phyloP scores from a whole-genome alignment of 345 rosid genomes.

The Salix suchowensis region DNA sequence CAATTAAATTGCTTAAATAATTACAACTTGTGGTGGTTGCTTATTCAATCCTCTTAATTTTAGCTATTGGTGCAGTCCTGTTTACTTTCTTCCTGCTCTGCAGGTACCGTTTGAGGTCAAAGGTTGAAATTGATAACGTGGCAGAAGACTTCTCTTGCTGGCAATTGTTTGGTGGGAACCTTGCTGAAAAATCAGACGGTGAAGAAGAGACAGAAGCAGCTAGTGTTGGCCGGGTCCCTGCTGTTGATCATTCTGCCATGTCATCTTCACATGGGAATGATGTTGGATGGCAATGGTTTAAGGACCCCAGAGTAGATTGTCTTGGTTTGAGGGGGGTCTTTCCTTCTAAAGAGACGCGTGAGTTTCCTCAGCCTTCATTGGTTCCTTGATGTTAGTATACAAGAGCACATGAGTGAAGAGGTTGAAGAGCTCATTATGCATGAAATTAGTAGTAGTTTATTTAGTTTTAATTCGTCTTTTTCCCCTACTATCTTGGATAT shows the following conservation, averaged over 20 bases:
- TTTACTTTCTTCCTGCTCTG: slow-evolving; percentile 5
- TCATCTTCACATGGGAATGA: slow-evolving; percentile 55
- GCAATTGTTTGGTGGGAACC: slow-evolving; percentile 62
- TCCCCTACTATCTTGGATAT: not conserved
- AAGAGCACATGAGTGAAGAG: not conserved
- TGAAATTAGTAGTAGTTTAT: not conserved
- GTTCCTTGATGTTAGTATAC: not conserved
- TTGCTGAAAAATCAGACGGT: slow-evolving; percentile 32
- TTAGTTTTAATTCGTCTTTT: not conserved
- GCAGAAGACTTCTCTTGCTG: slow-evolving; percentile 67
- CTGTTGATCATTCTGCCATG: slow-evolving; percentile 44
- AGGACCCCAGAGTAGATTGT: slow-evolving; percentile 76
- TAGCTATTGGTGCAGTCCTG: not conserved
- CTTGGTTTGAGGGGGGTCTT: slow-evolving; percentile 84
- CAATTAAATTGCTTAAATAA: not conserved
- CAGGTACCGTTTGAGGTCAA: slow-evolving; percentile 80
- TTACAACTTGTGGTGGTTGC: not conserved
- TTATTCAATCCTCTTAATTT: not conserved
- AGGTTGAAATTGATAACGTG: slow-evolving; percentile 80
- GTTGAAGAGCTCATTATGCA: not conserved
- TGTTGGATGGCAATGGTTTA: slow-evolving; percentile 77
- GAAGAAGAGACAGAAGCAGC: slow-evolving; percentile 61
- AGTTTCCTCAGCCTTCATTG: slow-evolving; percentile 23
- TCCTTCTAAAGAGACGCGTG: slow-evolving; percentile 50
- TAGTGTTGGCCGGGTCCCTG: slow-evolving; percentile 66